A percentile compares a stretch with the other conserved stretches of the same genome.
phyloP scores from a whole-genome alignment of 163 green algal genomes.

The Scenedesmus sp. region DNA sequence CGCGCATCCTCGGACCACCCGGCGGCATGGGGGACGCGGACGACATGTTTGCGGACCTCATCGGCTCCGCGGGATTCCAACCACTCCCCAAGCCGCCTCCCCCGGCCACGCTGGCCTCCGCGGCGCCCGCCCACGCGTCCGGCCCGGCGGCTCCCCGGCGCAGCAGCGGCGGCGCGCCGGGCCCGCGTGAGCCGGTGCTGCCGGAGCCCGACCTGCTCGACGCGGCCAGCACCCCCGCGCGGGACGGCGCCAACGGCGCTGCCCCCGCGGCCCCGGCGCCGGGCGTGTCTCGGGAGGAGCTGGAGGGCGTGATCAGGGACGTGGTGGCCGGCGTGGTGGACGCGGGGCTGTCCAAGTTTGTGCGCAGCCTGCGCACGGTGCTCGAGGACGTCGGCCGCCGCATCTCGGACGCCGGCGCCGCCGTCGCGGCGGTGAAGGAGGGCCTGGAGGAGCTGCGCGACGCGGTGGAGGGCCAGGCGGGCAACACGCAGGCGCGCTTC shows the following conservation, averaged over 20 bases:
- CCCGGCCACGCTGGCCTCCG: no score
- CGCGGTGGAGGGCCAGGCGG: slow-evolving; percentile 28
- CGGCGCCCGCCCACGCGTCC: no score
- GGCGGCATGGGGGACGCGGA: slow-evolving; percentile 53
- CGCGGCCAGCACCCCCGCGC: not conserved
- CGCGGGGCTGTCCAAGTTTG: slow-evolving; percentile 60
- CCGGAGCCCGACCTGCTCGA: slow-evolving; percentile 43
- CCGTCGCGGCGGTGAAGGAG: not conserved
- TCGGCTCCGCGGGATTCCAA: slow-evolving; percentile 40
- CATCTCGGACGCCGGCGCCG: slow-evolving; percentile 40
- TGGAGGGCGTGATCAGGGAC: slow-evolving; percentile 42
- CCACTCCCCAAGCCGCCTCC: slow-evolving; percentile 28
- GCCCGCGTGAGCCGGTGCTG: slow-evolving; percentile 30
- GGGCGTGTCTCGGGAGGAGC: slow-evolving; percentile 43
- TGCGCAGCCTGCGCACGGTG: slow-evolving; percentile 61
- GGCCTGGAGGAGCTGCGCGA: slow-evolving; percentile 44
- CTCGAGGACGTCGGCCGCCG: slow-evolving; percentile 61
- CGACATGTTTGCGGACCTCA: slow-evolving; percentile 56
- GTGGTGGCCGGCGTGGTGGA: slow-evolving; percentile 52
- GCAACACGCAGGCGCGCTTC: slow-evolving; percentile 56
- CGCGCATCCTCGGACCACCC: no score
- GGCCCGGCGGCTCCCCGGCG: not conserved
- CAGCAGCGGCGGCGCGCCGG: not conserved
- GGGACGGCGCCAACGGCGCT: slow-evolving; percentile 37
- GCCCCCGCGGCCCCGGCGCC: not conserved